Conservation (phyloP, 495 filamentous ascomycete genomes). For the Gamarada debralockiae region DNA sequence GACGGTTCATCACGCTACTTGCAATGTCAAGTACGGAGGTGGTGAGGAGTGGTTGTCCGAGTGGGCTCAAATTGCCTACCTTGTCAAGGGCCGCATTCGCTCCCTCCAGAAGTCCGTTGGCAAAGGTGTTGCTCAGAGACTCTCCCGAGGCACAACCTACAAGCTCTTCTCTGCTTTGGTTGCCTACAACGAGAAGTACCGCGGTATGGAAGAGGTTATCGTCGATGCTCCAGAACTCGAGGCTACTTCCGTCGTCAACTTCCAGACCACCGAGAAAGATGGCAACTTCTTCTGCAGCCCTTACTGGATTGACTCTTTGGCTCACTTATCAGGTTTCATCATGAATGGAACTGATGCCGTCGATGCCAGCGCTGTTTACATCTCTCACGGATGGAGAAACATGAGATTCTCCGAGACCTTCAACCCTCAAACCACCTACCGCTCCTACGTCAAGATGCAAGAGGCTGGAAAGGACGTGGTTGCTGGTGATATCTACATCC, state of each 20-base stretch:
- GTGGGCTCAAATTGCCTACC: constrained; percentile 48
- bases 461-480: constrained; percentile 37
- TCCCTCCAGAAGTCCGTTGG: constrained; percentile 47
- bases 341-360: constrained; percentile 71
- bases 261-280: constrained; percentile 44
- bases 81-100: constrained; percentile 48
- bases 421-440: constrained; percentile 56
- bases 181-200: constrained; percentile 62
- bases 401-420: constrained; percentile 66
- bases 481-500: constrained; percentile 59
- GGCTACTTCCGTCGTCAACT: constrained; percentile 67
- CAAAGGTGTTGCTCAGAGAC: constrained; percentile 35
- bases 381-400: constrained; percentile 71
- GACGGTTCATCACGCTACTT: constrained; percentile 40
- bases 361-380: no score
- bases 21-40: constrained; percentile 43
- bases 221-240: constrained; percentile 73
- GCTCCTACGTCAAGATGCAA: constrained; percentile 66
- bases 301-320: constrained; percentile 66
- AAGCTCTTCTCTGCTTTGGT: constrained; percentile 66
- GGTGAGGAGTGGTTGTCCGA: constrained; percentile 43
- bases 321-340: constrained; percentile 68
- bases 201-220: constrained; percentile 71
- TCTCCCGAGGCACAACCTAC: constrained; percentile 59
- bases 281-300: constrained; percentile 64